Evolutionary conservation across 768 basidiomycete species (phyloP), one percentile per base, ranked within the genome.

Genomic region (Gelatoporia subvermispora): DNA sequence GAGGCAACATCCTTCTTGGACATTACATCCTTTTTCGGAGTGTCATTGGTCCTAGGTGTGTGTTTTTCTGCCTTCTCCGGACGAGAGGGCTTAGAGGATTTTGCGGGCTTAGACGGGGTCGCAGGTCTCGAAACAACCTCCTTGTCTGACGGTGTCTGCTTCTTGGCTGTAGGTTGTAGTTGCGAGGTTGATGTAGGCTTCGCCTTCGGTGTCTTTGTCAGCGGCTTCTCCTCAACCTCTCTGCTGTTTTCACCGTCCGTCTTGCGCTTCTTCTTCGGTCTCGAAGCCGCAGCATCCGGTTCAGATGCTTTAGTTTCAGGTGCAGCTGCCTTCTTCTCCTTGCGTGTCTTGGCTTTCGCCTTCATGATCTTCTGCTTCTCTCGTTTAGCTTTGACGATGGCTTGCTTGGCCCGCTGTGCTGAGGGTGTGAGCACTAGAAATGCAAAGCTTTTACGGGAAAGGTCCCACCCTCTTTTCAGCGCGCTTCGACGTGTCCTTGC

Each of bases 381-480:
- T 43, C 81, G 77, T 52, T 70, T 77, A 7, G 70, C 71, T 45
- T 72, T 76, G 43, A 78, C 58, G 23, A 65, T 59, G 5, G 59
- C 70, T 37, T 72, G 66, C 48, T 75, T 76, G 8, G 68, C 74
- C 70, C 73, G 73, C 79, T 83, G 55, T 22, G 31, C 34, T 22
- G 39, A 25, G 16, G 15, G 8, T 40, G 22, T 53, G 36, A 40
- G 17, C 22, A n/a, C 22, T 15, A 36, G 31, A 23, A 11, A 24
- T 17, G 11, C 8, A 18, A 38, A 25, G 24, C 16, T 31, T 25
- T 13, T 1, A 34, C 31, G 20, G 5, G 4, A 45, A 15, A 46
- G 1, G n/a, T 58, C 73, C 20, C 57, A 84, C 87, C 65, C 80
- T 75, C 64, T 84, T 87, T 52, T 77, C 65, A 3, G 77, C 77